Conservation (phyloP, 371 early-diverging fungal genomes). For the Massospora cicadina region DNA sequence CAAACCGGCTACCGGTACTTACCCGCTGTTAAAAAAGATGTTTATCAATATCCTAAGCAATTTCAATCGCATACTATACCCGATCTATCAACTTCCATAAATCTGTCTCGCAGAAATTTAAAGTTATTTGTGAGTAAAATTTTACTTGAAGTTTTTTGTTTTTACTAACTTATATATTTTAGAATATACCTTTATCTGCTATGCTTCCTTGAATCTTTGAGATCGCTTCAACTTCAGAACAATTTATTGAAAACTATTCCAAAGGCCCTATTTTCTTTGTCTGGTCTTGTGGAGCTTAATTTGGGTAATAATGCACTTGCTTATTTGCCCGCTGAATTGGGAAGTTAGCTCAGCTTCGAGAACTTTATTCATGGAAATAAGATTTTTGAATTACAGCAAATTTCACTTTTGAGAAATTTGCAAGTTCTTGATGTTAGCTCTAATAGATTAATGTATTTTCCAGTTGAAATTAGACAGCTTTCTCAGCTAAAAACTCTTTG, state of each 20-base stretch:
- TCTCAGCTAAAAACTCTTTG: neutral
- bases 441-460: neutral
- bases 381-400: neutral
- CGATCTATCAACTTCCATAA: neutral
- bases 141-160: neutral
- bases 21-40: neutral
- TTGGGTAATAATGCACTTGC: neutral
- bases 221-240: neutral
- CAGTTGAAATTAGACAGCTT: neutral
- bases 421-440: neutral
- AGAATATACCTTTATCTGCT: neutral
- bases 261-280: neutral
- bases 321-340: neutral
- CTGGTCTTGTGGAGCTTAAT: neutral
- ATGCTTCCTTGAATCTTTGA: neutral
- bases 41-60: neutral
- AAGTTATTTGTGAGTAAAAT: neutral
- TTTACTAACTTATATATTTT: neutral
- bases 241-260: neutral
- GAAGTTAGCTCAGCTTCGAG: neutral
- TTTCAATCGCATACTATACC: neutral
- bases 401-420: neutral
- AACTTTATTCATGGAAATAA: neutral
- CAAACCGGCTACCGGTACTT: neutral
- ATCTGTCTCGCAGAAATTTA: neutral